Evolutionary conservation across 495 filamentous ascomycete species (phyloP).

Genomic region (Pyrenopolyporus hunteri): DNA sequence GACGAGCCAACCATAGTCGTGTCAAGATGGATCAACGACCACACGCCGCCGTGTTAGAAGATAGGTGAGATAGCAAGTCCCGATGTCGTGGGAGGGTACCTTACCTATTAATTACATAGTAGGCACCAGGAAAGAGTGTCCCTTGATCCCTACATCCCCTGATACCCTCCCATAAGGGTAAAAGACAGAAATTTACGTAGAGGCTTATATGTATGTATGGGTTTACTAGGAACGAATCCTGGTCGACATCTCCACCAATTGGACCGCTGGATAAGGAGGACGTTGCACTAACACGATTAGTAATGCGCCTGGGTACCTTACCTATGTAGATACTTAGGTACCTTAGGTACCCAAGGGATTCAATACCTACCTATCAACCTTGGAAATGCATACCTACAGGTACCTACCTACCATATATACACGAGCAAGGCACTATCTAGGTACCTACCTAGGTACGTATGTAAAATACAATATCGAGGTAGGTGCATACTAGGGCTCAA

Average conservation of each 20-base stretch:
- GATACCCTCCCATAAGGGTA: neutral
- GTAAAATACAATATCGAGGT: neutral
- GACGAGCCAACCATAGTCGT: neutral
- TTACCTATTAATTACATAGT: neutral
- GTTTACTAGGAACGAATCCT: too few species aligned
- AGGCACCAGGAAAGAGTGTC: conserved; percentile 12
- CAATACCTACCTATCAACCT: too few species aligned
- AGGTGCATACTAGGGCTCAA: neutral
- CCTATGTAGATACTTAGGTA: too few species aligned
- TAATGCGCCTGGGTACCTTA: too few species aligned
- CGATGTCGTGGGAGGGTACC: neutral
- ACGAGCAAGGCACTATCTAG: too few species aligned
- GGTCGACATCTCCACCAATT: too few species aligned
- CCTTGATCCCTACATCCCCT: too few species aligned
- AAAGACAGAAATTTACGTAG: neutral
- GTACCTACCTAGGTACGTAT: neutral
- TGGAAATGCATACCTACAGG: too few species aligned
- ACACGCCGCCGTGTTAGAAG: conserved; percentile 1
- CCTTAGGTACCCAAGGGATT: too few species aligned
- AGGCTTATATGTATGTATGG: neutral
- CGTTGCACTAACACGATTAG: too few species aligned
- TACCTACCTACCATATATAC: too few species aligned
- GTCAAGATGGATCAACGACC: conserved; percentile 1
- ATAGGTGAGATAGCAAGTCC: neutral
- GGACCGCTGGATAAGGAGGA: too few species aligned